Evolutionary conservation across 495 filamentous ascomycete genomes (phyloP).

Genomic region (Aspergillus kassunensis): DNA sequence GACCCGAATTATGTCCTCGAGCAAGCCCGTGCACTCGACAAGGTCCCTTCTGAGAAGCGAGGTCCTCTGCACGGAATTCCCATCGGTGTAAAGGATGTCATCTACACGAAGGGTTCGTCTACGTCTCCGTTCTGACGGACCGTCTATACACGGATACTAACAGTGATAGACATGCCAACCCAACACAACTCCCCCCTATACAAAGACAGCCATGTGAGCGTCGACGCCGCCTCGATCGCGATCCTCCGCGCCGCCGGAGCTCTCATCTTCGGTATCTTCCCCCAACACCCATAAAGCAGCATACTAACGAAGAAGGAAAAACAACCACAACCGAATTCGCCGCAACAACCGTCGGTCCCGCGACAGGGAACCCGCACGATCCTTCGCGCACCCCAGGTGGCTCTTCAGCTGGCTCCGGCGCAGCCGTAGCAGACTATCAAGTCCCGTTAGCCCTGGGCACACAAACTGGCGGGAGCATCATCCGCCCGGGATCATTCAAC

Average conservation of each 20-base stretch:
- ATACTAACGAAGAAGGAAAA: slow-evolving; percentile 4
- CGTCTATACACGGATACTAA: too few species aligned
- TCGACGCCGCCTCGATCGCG: slow-evolving; percentile 10
- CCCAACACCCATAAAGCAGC: neutral
- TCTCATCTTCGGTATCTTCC: slow-evolving; percentile 8
- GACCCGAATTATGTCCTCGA: slow-evolving; percentile 43
- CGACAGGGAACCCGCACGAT: slow-evolving; percentile 8
- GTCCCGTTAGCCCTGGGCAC: slow-evolving; percentile 14
- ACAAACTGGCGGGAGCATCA: slow-evolving; percentile 29
- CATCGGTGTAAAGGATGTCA: slow-evolving; percentile 56
- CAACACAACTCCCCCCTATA: slow-evolving; percentile 13
- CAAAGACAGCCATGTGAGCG: slow-evolving; percentile 3
- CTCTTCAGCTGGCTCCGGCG: slow-evolving; percentile 14
- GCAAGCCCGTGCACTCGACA: slow-evolving; percentile 49
- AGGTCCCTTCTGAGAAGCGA: slow-evolving; percentile 37
- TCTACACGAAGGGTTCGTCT: slow-evolving; percentile 40
- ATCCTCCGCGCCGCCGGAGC: slow-evolving; percentile 13
- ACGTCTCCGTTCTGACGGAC: neutral
- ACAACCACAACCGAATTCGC: slow-evolving; percentile 18
- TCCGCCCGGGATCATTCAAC: slow-evolving; percentile 52
- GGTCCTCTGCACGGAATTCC: slow-evolving; percentile 53
- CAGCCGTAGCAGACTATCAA: slow-evolving; percentile 16
- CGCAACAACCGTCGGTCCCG: neutral
- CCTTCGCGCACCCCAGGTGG: slow-evolving; percentile 11
- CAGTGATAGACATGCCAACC: slow-evolving; percentile 14